Evolutionary conservation across 2,329 filamentous ascomycete species (phyloP), one percentile per base, ranked within the genome.

Genomic region (Epichloe sylvatica): DNA sequence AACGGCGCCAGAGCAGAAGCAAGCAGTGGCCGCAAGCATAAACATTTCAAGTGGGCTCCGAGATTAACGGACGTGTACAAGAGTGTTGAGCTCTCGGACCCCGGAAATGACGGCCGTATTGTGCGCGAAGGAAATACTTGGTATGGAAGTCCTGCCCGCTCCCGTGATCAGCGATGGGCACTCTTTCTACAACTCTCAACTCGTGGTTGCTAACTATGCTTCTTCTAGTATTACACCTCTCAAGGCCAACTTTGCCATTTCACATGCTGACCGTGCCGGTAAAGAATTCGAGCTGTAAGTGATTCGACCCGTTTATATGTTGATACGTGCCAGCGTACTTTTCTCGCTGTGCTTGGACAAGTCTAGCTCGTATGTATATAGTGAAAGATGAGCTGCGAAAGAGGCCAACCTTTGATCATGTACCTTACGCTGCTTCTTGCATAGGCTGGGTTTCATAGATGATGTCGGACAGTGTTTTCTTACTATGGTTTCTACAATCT

Each of bases 31-130:
- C 82, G 88, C 63, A 76, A 72, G 50, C 87, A 94, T 66, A 87
- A 86, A 64, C 86, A 94, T 67, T 97, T 96, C 73, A 94, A 91
- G 68, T 97, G 92, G 92, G 81, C 86, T 45, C 92, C 91, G 2
- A 80, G 79, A 54, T 92, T 97, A 66, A 75, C 78, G 35, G 90
- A 94, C 65, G 88, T 97, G 2, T 88, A 88, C 65, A 79, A 84
- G 62, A 90, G 85, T 56, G 89, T 96, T n/a, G 80, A 89, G 57
- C 78, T 84, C 55, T 81, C 83, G 38, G 72, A 74, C 34, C 85
- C 86, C 4, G 89, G 89, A 3, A 94, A 88, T 62, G 92, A 98
- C 67, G 92, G 91, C 5, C 96, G 91, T 88, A 83, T 83, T 36
- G 86, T 98, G 23, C 84, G 85, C 63, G 82, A 94, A 63, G 87